Conservation (phyloP, 106 monocot species). For the Apostasia ramifera region DNA sequence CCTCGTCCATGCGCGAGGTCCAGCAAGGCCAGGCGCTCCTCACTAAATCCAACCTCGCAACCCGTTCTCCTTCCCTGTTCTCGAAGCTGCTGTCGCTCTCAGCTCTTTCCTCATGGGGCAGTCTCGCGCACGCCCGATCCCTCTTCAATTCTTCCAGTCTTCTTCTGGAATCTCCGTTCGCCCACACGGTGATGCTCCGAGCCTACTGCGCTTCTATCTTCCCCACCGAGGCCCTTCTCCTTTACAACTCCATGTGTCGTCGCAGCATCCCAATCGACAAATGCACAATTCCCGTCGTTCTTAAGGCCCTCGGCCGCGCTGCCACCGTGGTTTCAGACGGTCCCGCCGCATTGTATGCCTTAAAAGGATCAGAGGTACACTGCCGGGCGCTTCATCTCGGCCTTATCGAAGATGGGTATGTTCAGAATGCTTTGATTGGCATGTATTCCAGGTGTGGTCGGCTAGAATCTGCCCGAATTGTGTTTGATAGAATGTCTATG, state of each 20-base stretch:
- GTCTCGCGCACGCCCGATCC: slow-evolving; percentile 32
- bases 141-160: slow-evolving; percentile 17
- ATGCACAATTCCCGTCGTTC: slow-evolving; percentile 43
- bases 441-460: slow-evolving; percentile 36
- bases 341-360: background rate
- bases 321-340: background rate
- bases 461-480: slow-evolving; percentile 17
- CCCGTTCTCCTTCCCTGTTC: slow-evolving; percentile 7
- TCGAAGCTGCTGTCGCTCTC: slow-evolving; percentile 35
- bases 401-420: slow-evolving; percentile 16
- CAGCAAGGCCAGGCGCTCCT: slow-evolving; percentile 27
- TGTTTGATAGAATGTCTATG: slow-evolving; percentile 51
- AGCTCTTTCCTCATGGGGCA: slow-evolving; percentile 30
- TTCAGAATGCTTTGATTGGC: slow-evolving; percentile 44
- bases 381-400: slow-evolving; percentile 30
- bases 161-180: slow-evolving; percentile 5
- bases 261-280: slow-evolving; percentile 7
- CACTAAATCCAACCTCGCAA: slow-evolving; percentile 30
- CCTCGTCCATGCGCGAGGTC: slow-evolving; percentile 22
- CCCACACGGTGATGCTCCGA: slow-evolving; percentile 35
- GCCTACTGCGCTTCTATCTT: slow-evolving; percentile 38
- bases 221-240: slow-evolving; percentile 26
- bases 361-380: slow-evolving; percentile 46
- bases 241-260: slow-evolving; percentile 48
- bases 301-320: slow-evolving; percentile 37